Percentiles rank a stretch among this genome's conserved stretches.
These are phyloP conservation scores for Berkeleyomyces rouxiae DNA, from an alignment of 2,329 filamentous ascomycete genomes.

Conservation along the genomic window DNA sequence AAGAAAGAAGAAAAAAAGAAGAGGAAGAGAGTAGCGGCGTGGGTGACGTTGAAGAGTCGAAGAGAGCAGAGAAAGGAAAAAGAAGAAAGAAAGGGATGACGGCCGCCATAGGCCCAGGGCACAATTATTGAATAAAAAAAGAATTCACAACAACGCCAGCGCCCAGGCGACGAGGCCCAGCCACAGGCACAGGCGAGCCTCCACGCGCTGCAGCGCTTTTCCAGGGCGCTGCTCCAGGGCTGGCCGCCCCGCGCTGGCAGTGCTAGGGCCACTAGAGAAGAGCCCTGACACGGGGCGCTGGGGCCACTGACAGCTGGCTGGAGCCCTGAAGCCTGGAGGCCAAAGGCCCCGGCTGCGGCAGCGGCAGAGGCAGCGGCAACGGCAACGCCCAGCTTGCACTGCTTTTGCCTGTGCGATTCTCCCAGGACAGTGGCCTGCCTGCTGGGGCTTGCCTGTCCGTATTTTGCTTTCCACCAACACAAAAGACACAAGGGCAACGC, in stretches of 20 bases:
- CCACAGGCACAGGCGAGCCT: not conserved
- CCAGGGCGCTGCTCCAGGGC: too few species aligned
- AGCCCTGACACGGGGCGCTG: too few species aligned
- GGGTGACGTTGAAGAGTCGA: not conserved
- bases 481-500: too few species aligned
- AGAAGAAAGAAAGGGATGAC: not conserved
- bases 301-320: too few species aligned
- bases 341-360: too few species aligned
- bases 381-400: too few species aligned
- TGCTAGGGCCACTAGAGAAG: too few species aligned
- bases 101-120: not conserved
- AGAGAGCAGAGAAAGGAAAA: constrained; percentile 1
- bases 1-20: not conserved
- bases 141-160: not conserved
- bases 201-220: not conserved
- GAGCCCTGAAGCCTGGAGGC: too few species aligned
- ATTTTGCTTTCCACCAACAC: not conserved
- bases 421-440: too few species aligned
- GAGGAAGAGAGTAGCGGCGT: constrained; percentile 2
- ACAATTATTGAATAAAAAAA: not conserved
- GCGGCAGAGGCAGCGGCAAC: too few species aligned
- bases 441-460: not conserved
- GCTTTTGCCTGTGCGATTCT: too few species aligned
- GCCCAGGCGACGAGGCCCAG: not conserved
- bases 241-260: too few species aligned